Evolutionary conservation across 805 yeast genomes (phyloP), one percentile per base, ranked within the genome.

Genomic region (Kodamaea hsintzibuensis): DNA sequence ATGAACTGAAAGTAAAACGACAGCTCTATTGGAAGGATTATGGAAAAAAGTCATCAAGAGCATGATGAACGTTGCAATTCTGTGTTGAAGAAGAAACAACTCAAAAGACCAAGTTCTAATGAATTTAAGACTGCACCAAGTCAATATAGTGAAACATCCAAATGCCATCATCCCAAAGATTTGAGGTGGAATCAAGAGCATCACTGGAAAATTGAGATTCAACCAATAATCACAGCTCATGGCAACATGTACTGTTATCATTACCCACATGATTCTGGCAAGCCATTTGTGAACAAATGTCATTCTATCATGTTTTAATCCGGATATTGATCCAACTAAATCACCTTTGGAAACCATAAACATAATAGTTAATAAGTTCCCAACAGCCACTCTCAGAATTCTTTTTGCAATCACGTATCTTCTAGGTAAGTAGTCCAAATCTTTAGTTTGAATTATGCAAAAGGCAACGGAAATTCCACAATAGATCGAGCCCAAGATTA

Each of bases 81-180:
- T 62, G 57, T 79, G 83, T 55, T 76, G 78, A 27, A 73, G 63
- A 51, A 78, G 62, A 57, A 79, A 78, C 54, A 76, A 62, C 42
- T 79, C 82, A 55, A 68, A 79, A 3, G 79, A 72, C 50, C 64
- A 65, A 49, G 62, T 68, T 53, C 83, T 57, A 9, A 79, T 60
- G 39, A 70, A 60, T 50, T 65, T 67, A 13, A 71, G 42, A 37
- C 76, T 69, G 3, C 70, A 77, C 65, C 73, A 68, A 8, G 68
- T 68, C 51, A 78, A 59, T 44, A 76, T 46, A 19, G 66, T 67
- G 60, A 77, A 68, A 42, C 71, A 63, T 5, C 66, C 69, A 55
- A 70, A 74, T 1, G 82, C 75, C 44, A 79, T 78, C 62, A 74
- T 70, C 7, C 83, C 83, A 62, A 79, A 79, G n/a, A 75, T 74